A percentile compares a stretch with the other conserved stretches of the same genome.
These are phyloP conservation scores for Coemansia sp. DNA, from an alignment of 192 early-diverging fungal species.

Conservation along the genomic window DNA sequence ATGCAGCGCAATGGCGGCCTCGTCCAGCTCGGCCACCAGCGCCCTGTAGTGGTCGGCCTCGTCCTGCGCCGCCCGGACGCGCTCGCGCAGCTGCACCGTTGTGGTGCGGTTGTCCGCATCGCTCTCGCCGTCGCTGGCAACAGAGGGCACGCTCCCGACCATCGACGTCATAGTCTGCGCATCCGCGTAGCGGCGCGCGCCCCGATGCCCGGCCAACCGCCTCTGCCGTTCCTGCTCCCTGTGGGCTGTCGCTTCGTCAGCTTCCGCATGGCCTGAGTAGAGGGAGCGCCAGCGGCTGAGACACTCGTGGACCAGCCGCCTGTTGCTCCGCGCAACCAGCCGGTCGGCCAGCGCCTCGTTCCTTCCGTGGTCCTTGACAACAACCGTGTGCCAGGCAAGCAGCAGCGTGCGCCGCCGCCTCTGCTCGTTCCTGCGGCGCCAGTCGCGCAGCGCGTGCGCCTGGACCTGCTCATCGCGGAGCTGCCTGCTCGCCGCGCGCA, in stretches of 20 bases:
- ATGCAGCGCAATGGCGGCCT: slow-evolving; percentile 6
- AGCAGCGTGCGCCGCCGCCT: slow-evolving; percentile 31
- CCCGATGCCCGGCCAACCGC: background rate
- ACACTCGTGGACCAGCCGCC: slow-evolving; percentile 1
- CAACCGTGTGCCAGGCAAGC: slow-evolving; percentile 35
- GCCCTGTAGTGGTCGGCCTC: slow-evolving; percentile 15
- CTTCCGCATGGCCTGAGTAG: background rate
- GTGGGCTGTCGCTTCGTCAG: background rate
- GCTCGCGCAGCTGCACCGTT: slow-evolving; percentile 11
- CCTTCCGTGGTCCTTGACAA: slow-evolving; percentile 5
- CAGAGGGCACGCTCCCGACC: background rate
- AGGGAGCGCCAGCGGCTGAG: slow-evolving; percentile 8
- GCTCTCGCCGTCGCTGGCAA: background rate
- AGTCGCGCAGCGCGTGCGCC: slow-evolving; percentile 34
- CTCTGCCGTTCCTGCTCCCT: too few species aligned
- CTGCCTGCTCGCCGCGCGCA: background rate
- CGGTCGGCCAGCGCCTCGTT: slow-evolving; percentile 6
- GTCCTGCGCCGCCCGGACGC: slow-evolving; percentile 2
- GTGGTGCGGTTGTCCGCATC: background rate
- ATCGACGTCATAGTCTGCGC: slow-evolving; percentile 40
- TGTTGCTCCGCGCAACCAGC: background rate
- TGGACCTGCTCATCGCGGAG: slow-evolving; percentile 25
- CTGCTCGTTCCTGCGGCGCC: slow-evolving; percentile 20
- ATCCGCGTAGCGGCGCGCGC: slow-evolving; percentile 2
- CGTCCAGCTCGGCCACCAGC: slow-evolving; percentile 5